Evolutionary conservation across 2,329 filamentous ascomycete species (phyloP).

Genomic region (Eutypa lata): DNA sequence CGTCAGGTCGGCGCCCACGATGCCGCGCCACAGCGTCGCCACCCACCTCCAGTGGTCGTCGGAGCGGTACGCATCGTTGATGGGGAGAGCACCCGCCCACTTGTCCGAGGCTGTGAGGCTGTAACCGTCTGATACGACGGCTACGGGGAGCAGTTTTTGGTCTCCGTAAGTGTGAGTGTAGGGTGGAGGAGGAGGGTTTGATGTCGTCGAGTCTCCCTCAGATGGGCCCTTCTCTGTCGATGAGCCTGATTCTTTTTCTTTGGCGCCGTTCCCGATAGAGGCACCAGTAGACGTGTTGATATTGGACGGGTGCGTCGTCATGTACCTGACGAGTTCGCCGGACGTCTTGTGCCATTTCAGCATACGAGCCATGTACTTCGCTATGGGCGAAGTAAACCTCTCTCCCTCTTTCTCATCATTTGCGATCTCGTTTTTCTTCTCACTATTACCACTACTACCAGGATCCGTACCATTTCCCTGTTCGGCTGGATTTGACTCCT

Average conservation of each 20-base stretch:
- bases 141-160: constrained; percentile 54
- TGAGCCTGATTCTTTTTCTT: constrained; percentile 6
- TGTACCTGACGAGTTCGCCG: constrained; percentile 60
- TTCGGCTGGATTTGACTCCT: constrained; percentile 1
- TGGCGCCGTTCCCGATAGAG: constrained; percentile 4
- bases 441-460: background rate
- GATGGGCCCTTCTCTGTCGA: background rate
- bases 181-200: constrained; percentile 1
- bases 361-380: constrained; percentile 65
- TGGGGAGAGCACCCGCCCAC: constrained; percentile 70
- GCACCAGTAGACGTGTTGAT: background rate
- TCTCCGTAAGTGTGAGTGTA: background rate
- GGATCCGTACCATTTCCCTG: background rate
- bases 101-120: constrained; percentile 75
- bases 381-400: constrained; percentile 40
- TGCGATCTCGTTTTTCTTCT: background rate
- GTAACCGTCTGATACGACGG: constrained; percentile 74
- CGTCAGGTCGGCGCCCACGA: constrained; percentile 76
- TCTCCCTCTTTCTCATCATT: constrained; percentile 5
- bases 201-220: constrained; percentile 1
- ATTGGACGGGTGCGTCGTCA: constrained; percentile 31
- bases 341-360: constrained; percentile 74
- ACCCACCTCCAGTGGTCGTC: constrained; percentile 98
- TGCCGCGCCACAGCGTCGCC: constrained; percentile 87
- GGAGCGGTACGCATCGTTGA: constrained; percentile 72